Percentiles rank a stretch among this genome's conserved stretches.
phyloP scores from a whole-genome alignment of 176 grass and related monocot genomes.

The Luzula sylvatica region DNA sequence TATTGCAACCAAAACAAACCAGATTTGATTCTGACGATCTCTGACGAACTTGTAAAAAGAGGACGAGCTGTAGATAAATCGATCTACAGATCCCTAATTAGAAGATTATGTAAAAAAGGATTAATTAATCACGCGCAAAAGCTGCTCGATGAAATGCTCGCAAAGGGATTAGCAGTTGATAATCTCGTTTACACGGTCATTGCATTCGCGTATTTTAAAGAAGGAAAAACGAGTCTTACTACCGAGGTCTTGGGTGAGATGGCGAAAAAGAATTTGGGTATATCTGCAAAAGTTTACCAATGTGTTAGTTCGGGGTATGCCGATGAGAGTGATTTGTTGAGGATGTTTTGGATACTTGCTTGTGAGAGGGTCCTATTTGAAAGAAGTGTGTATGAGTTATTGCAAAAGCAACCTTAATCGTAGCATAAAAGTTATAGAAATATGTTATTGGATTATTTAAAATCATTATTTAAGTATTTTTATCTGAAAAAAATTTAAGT shows the following conservation, averaged over 20 bases:
- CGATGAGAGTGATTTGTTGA: slow-evolving; percentile 43
- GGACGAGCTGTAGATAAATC: slow-evolving; percentile 52
- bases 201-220: slow-evolving; percentile 47
- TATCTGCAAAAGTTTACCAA: slow-evolving; percentile 52
- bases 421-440: neutral
- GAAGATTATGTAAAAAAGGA: slow-evolving; percentile 68
- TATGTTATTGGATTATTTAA: neutral
- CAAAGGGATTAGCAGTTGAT: slow-evolving; percentile 44
- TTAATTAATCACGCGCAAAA: slow-evolving; percentile 54
- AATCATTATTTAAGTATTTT: slow-evolving; percentile 1
- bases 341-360: slow-evolving; percentile 50
- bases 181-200: slow-evolving; percentile 51
- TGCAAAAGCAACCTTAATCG: slow-evolving; percentile 13
- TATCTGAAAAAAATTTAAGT: neutral
- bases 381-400: slow-evolving; percentile 38
- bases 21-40: slow-evolving; percentile 49
- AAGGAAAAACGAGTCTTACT: slow-evolving; percentile 33
- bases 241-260: slow-evolving; percentile 40
- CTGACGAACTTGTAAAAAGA: slow-evolving; percentile 60
- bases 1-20: slow-evolving; percentile 51
- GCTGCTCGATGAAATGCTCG: slow-evolving; percentile 45
- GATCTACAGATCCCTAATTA: slow-evolving; percentile 63
- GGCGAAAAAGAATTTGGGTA: slow-evolving; percentile 36
- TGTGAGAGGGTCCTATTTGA: slow-evolving; percentile 51
- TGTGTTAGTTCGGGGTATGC: slow-evolving; percentile 47